Evolutionary conservation across 1,284 basidiomycete genomes (phyloP), one percentile per base, ranked within the genome.

Genomic region (Grifola frondosa): DNA sequence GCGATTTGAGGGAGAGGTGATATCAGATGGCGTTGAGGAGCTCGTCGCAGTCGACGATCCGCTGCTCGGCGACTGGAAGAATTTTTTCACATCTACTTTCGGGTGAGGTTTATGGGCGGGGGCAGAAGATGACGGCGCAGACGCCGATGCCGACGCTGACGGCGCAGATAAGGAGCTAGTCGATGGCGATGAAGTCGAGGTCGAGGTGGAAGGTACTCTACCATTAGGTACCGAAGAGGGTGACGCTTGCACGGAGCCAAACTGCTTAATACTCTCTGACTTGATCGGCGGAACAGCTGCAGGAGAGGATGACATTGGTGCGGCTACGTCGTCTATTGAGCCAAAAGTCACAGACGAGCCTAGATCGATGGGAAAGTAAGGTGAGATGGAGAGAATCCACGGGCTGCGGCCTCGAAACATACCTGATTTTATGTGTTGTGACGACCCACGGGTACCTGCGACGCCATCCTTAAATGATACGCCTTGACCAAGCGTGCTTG

Each of bases 291-390:
- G 81, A 30, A 76, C 73, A 39, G 77, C 63, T 39, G 81, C 80
- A 30, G 87, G 81, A 24, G 84, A 84, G 37, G 84, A 80, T 28
- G 84, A 83, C 54, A 84, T 80, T 49, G 82, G 74, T 40, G 81
- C 78, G 48, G 77, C 69, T 51, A 69, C 72, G 65, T 88, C 80
- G 64, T 85, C 80, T 74, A 93, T 88, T 32, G 91, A 91, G 57
- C 91, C 91, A 70, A 93, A 93, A 51, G 78, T 88, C 54, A 86
- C 81, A 47, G 76, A 66, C 46, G 80, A 78, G 56, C 75, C 82
- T 87, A 48, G 24, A 31, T n/a, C n/a, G 43, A 40, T 30, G 36
- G 30, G 35, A 15, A 32, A 39, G 21, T 19, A 46, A 30, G 24
- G 46, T 52, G 40, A 52, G 48, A 47, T 49, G 36, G 44, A n/a